A percentile compares a stretch with the other conserved stretches of the same genome.
Evolutionary conservation across 2,329 filamentous ascomycete species (phyloP).

Genomic region (Chrysosporium keratinophilum): DNA sequence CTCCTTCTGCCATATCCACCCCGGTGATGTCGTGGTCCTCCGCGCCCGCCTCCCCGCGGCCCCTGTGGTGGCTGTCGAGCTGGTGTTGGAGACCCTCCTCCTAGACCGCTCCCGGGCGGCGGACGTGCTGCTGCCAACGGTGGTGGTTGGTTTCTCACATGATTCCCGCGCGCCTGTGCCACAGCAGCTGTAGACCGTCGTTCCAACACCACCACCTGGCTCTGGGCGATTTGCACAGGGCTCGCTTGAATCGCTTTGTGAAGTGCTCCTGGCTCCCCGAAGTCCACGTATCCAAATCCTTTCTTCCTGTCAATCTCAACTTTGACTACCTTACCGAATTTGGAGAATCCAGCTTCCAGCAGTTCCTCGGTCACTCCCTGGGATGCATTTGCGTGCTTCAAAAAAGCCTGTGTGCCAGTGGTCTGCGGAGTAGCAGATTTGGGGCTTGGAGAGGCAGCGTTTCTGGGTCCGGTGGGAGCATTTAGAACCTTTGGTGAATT

Average conservation of each 20-base stretch:
- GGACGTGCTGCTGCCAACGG: not conserved
- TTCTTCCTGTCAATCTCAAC: conserved; percentile 94
- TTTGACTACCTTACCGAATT: conserved; percentile 62
- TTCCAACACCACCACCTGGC: conserved; percentile 77
- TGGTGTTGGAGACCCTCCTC: not conserved
- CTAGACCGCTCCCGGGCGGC: not conserved
- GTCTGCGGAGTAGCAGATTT: conserved; percentile 19
- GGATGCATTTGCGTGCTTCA: conserved; percentile 76
- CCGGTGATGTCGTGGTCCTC: conserved; percentile 3
- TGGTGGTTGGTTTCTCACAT: conserved; percentile 10
- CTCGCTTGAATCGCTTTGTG: conserved; percentile 72
- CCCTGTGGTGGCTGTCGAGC: conserved; percentile 5
- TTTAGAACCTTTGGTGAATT: conserved; percentile 6
- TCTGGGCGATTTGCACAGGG: conserved; percentile 71
- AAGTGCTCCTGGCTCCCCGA: conserved; percentile 60
- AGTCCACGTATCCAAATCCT: conserved; percentile 88
- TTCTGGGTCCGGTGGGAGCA: conserved; percentile 7
- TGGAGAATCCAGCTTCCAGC: conserved; percentile 61
- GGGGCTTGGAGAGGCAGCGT: conserved; percentile 18
- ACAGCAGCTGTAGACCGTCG: conserved; percentile 23
- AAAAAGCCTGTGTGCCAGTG: conserved; percentile 47
- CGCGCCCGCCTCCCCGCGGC: conserved; percentile 7
- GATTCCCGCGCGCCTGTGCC: conserved; percentile 11
- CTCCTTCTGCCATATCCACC: conserved; percentile 5
- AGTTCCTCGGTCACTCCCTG: conserved; percentile 81